These are phyloP conservation scores for Quillaja saponaria DNA, from an alignment of 306 rosid species.

Conservation along the genomic window DNA sequence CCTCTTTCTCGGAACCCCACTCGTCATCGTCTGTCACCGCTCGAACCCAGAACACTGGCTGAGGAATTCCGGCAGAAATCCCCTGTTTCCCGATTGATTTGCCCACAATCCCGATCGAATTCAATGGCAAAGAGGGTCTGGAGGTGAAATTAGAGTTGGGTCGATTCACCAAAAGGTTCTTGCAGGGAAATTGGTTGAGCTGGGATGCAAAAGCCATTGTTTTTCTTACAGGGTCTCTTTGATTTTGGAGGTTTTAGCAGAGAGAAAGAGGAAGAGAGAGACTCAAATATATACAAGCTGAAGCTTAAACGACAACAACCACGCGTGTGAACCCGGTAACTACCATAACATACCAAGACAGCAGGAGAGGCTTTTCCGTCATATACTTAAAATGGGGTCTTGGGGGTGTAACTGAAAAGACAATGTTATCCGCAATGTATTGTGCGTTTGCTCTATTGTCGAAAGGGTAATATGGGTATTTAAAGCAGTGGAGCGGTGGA, in stretches of 20 bases:
- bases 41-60: slow-evolving; percentile 32
- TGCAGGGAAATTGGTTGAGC: slow-evolving; percentile 48
- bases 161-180: slow-evolving; percentile 35
- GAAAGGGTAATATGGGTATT: no score
- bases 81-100: slow-evolving; percentile 25
- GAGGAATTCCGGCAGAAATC: slow-evolving; percentile 19
- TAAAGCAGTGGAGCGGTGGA: no score
- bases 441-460: no score
- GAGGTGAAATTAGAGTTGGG: slow-evolving; percentile 30
- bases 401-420: no score
- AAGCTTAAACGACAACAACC: no score
- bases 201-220: slow-evolving; percentile 64
- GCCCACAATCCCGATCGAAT: slow-evolving; percentile 25
- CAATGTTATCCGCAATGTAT: no score
- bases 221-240: neutral
- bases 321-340: neutral
- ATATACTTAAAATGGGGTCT: no score
- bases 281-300: no score
- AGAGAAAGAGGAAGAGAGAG: no score
- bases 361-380: no score
- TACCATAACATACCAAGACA: no score
- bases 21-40: slow-evolving; percentile 46
- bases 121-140: slow-evolving; percentile 42
- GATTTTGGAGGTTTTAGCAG: neutral
- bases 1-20: slow-evolving; percentile 51